These are phyloP conservation scores for Domatiomyces catenatus DNA, from an alignment of 2,329 filamentous ascomycete genomes.

Conservation along the genomic window DNA sequence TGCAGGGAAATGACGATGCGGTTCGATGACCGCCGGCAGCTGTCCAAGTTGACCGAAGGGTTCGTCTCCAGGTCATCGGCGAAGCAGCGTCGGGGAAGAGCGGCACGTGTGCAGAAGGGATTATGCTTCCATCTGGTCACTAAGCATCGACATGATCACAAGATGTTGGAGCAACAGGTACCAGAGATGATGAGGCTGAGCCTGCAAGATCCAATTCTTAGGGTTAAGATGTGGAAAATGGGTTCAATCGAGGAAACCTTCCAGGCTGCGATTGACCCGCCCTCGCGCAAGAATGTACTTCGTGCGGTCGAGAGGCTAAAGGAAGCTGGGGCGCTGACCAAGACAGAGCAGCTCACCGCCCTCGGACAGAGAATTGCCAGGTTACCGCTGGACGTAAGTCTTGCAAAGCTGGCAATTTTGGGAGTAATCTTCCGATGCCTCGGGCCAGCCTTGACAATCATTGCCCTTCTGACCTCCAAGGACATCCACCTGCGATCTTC, in stretches of 20 bases:
- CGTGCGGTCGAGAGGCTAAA: conserved; percentile 84
- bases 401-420: conserved; percentile 82
- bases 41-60: conserved; percentile 79
- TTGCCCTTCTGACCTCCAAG: conserved; percentile 85
- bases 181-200: conserved; percentile 92
- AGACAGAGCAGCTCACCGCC: conserved; percentile 67
- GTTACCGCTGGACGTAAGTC: conserved; percentile 79
- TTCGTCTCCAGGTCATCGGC: conserved; percentile 94
- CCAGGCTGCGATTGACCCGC: conserved; percentile 73
- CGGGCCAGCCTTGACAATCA: conserved; percentile 80
- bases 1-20: conserved; percentile 67
- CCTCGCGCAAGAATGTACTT: conserved; percentile 80
- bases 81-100: conserved; percentile 83
- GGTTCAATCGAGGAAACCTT: conserved; percentile 86
- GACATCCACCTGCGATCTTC: conserved; percentile 48
- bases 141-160: conserved; percentile 66
- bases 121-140: conserved; percentile 95
- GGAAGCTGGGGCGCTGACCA: conserved; percentile 77
- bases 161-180: conserved; percentile 67
- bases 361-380: conserved; percentile 76
- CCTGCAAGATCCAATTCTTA: conserved; percentile 83
- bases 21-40: conserved; percentile 81
- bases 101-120: conserved; percentile 86
- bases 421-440: conserved; percentile 79
- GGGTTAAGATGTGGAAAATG: conserved; percentile 93